phyloP scores from a whole-genome alignment of 306 rosid genomes.

The Castanospermum australe region DNA sequence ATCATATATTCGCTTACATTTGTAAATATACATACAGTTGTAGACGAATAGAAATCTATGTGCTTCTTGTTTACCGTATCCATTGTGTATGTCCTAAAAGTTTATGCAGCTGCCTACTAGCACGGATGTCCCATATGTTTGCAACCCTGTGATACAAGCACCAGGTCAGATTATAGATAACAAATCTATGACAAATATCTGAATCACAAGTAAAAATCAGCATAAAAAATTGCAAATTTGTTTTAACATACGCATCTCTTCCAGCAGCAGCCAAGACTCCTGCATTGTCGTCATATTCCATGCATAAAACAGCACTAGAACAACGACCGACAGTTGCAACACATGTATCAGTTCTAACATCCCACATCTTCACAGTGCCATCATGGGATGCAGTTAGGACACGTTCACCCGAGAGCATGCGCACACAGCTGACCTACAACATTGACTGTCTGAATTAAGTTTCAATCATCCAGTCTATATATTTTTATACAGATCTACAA shows the following conservation, averaged over 20 bases:
- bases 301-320: constrained; percentile 93
- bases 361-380: constrained; percentile 99
- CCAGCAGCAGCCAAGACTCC: constrained; percentile 94
- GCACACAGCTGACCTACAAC: constrained; percentile 91
- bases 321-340: constrained; percentile 98
- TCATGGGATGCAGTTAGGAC: constrained; percentile 94
- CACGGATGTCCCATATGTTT: constrained; percentile 92
- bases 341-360: constrained; percentile 96
- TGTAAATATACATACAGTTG: not conserved
- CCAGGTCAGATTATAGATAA: constrained; percentile 28
- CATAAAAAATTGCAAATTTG: constrained; percentile 13
- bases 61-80: constrained; percentile 64
- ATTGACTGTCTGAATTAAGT: constrained; percentile 30
- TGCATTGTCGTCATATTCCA: constrained; percentile 96
- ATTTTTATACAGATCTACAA: constrained; percentile 17
- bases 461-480: constrained; percentile 24
- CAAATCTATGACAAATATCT: constrained; percentile 9
- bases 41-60: constrained; percentile 11
- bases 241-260: constrained; percentile 83
- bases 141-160: constrained; percentile 63
- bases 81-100: constrained; percentile 93
- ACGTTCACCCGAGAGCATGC: constrained; percentile 96
- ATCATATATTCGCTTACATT: constrained; percentile 18
- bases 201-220: constrained; percentile 18
- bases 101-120: constrained; percentile 94